phyloP scores from a whole-genome alignment of 1,284 basidiomycete genomes.

The Papiliotrema fonsecae region DNA sequence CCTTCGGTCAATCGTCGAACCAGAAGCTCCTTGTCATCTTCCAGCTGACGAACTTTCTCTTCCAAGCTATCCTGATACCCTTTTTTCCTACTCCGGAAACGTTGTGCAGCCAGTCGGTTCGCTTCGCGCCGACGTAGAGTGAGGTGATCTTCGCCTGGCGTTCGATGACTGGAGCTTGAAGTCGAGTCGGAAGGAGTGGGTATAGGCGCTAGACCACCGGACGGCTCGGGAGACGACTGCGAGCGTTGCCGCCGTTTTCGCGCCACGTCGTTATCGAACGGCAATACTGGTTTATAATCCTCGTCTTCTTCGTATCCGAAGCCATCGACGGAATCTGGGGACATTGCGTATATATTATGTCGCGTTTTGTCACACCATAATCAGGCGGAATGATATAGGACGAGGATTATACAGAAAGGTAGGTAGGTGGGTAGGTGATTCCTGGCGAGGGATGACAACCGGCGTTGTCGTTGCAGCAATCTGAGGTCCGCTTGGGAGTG shows the following conservation, averaged over 20 bases:
- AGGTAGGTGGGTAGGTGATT: too few species aligned
- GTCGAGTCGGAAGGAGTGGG: background rate
- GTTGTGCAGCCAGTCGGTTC: slow-evolving; percentile 42
- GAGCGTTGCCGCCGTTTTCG: slow-evolving; percentile 10
- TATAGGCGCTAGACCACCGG: background rate
- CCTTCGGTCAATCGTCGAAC: slow-evolving; percentile 19
- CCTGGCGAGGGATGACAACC: too few species aligned
- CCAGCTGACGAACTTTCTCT: slow-evolving; percentile 30
- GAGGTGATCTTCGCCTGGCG: slow-evolving; percentile 15
- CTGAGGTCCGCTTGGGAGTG: too few species aligned
- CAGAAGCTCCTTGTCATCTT: slow-evolving; percentile 30
- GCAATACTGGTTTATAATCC: too few species aligned
- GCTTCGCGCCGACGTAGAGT: slow-evolving; percentile 37
- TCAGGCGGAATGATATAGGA: too few species aligned
- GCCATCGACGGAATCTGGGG: too few species aligned
- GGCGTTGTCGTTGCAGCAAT: too few species aligned
- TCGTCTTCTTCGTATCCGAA: too few species aligned
- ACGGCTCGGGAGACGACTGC: slow-evolving; percentile 7
- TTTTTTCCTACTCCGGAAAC: slow-evolving; percentile 42
- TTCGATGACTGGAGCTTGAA: background rate
- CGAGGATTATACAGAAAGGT: too few species aligned
- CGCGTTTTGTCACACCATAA: too few species aligned
- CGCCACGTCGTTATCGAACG: background rate
- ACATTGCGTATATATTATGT: too few species aligned
- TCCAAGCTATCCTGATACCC: slow-evolving; percentile 43